These are phyloP conservation scores for Pisolithus tinctorius DNA, from an alignment of 768 basidiomycete genomes.

Conservation along the genomic window DNA sequence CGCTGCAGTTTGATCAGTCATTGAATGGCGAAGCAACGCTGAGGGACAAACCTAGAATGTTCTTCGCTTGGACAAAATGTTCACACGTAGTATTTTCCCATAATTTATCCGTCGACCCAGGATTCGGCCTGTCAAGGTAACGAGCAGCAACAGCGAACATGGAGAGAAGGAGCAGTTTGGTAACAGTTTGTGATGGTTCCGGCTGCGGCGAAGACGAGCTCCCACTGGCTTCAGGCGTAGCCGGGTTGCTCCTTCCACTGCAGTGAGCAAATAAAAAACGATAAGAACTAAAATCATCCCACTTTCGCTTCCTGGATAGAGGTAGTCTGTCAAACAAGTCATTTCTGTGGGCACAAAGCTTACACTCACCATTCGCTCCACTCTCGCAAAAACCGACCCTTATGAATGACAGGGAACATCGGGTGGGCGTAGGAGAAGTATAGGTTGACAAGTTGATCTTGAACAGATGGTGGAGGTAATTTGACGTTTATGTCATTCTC, in stretches of 20 bases:
- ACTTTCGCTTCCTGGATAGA: constrained; percentile 22
- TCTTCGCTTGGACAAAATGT: constrained; percentile 56
- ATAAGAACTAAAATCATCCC: neutral
- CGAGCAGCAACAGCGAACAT: constrained; percentile 81
- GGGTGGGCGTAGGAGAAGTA: constrained; percentile 86
- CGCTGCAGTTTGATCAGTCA: constrained; percentile 30
- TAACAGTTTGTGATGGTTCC: constrained; percentile 56
- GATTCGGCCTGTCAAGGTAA: constrained; percentile 46
- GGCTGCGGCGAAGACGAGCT: constrained; percentile 16
- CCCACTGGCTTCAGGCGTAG: constrained; percentile 19
- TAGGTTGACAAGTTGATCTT: constrained; percentile 62
- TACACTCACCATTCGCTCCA: constrained; percentile 44
- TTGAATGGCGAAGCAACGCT: neutral
- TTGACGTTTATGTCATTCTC: constrained; percentile 40
- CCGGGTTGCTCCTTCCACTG: constrained; percentile 29
- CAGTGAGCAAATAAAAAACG: neutral
- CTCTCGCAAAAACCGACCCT: constrained; percentile 58
- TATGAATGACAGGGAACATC: constrained; percentile 75
- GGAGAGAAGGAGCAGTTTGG: constrained; percentile 64
- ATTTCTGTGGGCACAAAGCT: neutral
- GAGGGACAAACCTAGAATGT: constrained; percentile 49
- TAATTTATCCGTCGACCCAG: constrained; percentile 48
- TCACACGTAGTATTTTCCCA: constrained; percentile 61
- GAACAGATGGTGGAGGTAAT: constrained; percentile 56
- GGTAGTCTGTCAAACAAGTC: constrained; percentile 1